Percentiles rank a stretch among this genome's conserved stretches.
These are phyloP conservation scores for Debaryomyces prosopidis DNA, from an alignment of 805 yeast species.

Conservation along the genomic window DNA sequence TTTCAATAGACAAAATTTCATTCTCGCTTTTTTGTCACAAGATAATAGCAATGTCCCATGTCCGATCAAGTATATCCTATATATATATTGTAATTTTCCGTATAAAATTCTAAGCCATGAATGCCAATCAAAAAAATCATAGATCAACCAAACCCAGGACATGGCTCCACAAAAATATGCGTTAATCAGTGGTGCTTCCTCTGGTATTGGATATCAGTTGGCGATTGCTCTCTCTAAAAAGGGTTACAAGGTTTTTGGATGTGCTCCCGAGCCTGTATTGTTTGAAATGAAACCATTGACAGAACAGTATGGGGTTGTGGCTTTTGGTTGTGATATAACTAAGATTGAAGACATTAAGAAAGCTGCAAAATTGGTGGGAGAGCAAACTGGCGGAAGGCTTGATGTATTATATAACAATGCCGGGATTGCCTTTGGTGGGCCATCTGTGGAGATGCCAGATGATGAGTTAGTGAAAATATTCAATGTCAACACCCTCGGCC, in stretches of 20 bases:
- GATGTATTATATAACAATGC: conserved; percentile 45
- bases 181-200: conserved; percentile 52
- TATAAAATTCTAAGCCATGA: too few relatives aligned
- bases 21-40: too few relatives aligned
- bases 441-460: conserved; percentile 31
- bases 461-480: conserved; percentile 18
- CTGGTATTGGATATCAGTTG: conserved; percentile 50
- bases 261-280: conserved; percentile 54
- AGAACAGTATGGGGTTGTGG: conserved; percentile 28
- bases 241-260: conserved; percentile 61
- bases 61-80: too few relatives aligned
- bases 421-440: conserved; percentile 30
- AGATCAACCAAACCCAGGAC: too few relatives aligned
- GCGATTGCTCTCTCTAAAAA: conserved; percentile 44
- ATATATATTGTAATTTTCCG: too few relatives aligned
- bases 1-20: too few relatives aligned
- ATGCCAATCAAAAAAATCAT: too few relatives aligned
- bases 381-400: conserved; percentile 31
- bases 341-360: conserved; percentile 22
- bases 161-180: conserved; percentile 28
- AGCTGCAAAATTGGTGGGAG: conserved; percentile 19
- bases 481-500: conserved; percentile 41
- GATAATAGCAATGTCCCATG: too few relatives aligned
- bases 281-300: conserved; percentile 49
- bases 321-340: conserved; percentile 39